Percentiles rank a stretch among this genome's conserved stretches.
These are phyloP conservation scores for Phytophthora nicotianae DNA, from an alignment of 352 stramenopile genomes.

Conservation along the genomic window DNA sequence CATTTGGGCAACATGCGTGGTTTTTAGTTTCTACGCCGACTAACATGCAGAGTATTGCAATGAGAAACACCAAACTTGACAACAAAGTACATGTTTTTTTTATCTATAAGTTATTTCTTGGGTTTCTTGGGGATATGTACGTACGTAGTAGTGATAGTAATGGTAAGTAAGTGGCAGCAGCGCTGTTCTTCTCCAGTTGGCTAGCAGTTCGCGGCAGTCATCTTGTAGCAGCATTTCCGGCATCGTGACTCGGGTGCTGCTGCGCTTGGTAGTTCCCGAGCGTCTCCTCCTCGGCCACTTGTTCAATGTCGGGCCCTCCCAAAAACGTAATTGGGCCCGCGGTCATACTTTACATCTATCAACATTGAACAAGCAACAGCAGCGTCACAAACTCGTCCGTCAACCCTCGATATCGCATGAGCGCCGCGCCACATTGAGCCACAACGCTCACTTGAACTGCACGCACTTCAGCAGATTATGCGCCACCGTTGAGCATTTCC, in stretches of 20 bases:
- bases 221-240: constrained; percentile 9
- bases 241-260: background rate
- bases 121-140: constrained; percentile 31
- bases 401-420: background rate
- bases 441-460: constrained; percentile 19
- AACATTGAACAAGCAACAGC: constrained; percentile 32
- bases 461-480: constrained; percentile 31
- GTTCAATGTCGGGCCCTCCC: constrained; percentile 30
- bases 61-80: constrained; percentile 4
- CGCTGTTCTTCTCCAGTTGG: constrained; percentile 9
- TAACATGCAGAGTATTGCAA: constrained; percentile 34
- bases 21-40: constrained; percentile 92
- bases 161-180: constrained; percentile 21
- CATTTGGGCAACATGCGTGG: constrained; percentile 89
- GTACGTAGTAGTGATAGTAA: constrained; percentile 30
- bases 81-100: constrained; percentile 42
- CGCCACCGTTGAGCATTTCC: constrained; percentile 73
- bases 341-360: constrained; percentile 57
- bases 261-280: constrained; percentile 23
- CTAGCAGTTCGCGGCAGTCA: constrained; percentile 10
- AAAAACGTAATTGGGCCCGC: constrained; percentile 24
- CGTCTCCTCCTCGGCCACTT: constrained; percentile 22
- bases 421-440: background rate
- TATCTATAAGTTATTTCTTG: constrained; percentile 67
- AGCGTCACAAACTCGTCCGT: constrained; percentile 2